Percentiles rank a stretch among this genome's conserved stretches.
phyloP scores from a whole-genome alignment of 1,139 yeast species.

The Candida mesenterica region DNA sequence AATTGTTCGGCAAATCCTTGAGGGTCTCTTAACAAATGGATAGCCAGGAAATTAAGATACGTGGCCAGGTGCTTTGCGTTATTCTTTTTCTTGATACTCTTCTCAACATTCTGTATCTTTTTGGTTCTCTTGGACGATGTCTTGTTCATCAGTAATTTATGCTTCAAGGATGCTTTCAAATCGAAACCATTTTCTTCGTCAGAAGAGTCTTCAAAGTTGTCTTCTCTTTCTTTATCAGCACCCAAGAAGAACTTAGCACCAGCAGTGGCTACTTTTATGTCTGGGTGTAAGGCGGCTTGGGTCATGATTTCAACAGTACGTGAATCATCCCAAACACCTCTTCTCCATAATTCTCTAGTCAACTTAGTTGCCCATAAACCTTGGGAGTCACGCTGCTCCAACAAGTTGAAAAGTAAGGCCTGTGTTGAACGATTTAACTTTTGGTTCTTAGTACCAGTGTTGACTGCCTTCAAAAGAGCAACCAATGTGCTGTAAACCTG shows the following conservation, averaged over 20 bases:
- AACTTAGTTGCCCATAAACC: slow-evolving; percentile 97
- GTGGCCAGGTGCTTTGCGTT: slow-evolving; percentile 57
- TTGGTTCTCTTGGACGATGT: slow-evolving; percentile 77
- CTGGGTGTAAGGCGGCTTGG: slow-evolving; percentile 87
- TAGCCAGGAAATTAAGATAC: slow-evolving; percentile 87
- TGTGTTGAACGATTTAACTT: slow-evolving; percentile 87
- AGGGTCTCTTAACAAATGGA: slow-evolving; percentile 91
- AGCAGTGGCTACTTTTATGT: slow-evolving; percentile 82
- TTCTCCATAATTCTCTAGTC: slow-evolving; percentile 93
- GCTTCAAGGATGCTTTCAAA: slow-evolving; percentile 62
- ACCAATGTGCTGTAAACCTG: slow-evolving; percentile 80
- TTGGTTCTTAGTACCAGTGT: slow-evolving; percentile 82
- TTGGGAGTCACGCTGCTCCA: slow-evolving; percentile 74
- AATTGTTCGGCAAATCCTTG: slow-evolving; percentile 94
- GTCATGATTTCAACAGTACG: slow-evolving; percentile 96
- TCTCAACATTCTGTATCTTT: slow-evolving; percentile 71
- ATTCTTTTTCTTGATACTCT: slow-evolving; percentile 60
- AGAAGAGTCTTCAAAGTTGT: slow-evolving; percentile 64
- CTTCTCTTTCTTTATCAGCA: slow-evolving; percentile 94
- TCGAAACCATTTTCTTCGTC: slow-evolving; percentile 77
- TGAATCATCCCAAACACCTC: slow-evolving; percentile 98
- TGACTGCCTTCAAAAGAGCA: slow-evolving; percentile 74
- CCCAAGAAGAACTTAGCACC: slow-evolving; percentile 91
- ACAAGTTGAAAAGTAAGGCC: slow-evolving; percentile 80
- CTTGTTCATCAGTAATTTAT: slow-evolving; percentile 80